Evolutionary conservation across 208 protist genomes (phyloP).

Genomic region (Leishmania tarentolae): DNA sequence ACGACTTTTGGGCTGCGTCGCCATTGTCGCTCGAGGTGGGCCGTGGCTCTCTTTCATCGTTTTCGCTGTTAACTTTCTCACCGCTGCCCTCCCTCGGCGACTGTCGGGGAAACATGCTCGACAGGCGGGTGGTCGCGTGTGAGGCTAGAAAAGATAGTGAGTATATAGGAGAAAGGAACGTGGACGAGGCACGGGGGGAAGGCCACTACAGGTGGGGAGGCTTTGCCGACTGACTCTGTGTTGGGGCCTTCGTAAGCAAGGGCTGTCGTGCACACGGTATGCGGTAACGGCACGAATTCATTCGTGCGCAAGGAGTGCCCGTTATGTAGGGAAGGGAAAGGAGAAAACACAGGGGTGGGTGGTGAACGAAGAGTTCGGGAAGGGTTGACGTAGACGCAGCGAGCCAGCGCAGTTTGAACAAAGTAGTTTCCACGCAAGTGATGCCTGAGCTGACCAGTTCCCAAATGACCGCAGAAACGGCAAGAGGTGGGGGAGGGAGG

Average conservation of each 20-base stretch:
- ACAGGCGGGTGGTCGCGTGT: neutral
- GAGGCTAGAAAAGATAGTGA: neutral
- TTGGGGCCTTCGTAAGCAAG: neutral
- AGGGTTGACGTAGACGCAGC: neutral
- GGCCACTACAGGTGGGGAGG: neutral
- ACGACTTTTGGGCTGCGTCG: constrained; percentile 8
- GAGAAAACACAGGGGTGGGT: neutral
- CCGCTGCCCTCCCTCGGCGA: neutral
- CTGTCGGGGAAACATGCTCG: neutral
- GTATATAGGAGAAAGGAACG: neutral
- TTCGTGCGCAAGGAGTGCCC: neutral
- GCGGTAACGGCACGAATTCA: neutral
- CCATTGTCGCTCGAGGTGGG: neutral
- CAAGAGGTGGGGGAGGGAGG: no score
- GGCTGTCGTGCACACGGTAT: neutral
- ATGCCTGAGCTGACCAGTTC: neutral
- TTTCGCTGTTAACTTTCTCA: neutral
- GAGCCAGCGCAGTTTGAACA: neutral
- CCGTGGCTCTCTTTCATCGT: neutral
- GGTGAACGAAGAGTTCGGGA: neutral
- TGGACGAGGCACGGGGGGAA: neutral
- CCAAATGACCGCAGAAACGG: neutral
- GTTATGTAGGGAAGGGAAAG: neutral
- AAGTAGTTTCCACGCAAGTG: neutral
- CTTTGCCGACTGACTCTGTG: neutral